Evolutionary conservation across 78 protist species (phyloP), one percentile per base, ranked within the genome.

Genomic region (Guillardia theta): DNA sequence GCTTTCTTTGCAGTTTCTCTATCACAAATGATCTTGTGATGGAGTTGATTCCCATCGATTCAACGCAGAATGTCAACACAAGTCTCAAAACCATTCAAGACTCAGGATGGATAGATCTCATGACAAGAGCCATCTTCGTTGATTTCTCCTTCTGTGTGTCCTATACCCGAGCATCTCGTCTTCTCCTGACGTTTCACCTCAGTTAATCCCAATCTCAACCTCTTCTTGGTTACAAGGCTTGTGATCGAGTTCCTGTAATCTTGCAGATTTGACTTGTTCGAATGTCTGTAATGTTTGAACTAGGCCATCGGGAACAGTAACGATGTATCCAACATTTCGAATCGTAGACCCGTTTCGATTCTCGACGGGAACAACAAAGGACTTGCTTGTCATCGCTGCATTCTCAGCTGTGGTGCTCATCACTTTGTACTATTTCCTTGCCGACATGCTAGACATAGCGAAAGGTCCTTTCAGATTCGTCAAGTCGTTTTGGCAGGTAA

Each of bases 311-410:
- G 83, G 83, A 1, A 70, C 15, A 15, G 83, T 24, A 15, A 24
- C n/a, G 15, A 24, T 70, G 12, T 70, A 24, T 24, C 83, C 36
- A 12, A 70, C 83, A 36, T 70, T 70, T 24, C 83, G 83, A 15
- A 70, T 70, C 83, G 83, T 70, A 36, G 41, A 70, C 41, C 83
- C 83, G 27, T 70, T 70, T 43, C 83, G 83, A 36, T 70, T 70
- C 41, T 22, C 46, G 83, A 70, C 41, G 36, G 41, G 36, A 2
- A 70, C 83, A 43, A 33, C 41, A 3, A 33, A 12, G 5, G 41
- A 70, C 1, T 2, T 70, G 41, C 10, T 70, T 6, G 0, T 6
- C 41, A 22, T 70, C 45, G 83, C 4, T 1, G 46, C 36, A 22
- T 22, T 22, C 6, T 36, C 36, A 12, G 41, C 36, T 24, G 33